Evolutionary conservation across 768 basidiomycete species (phyloP), one percentile per base, ranked within the genome.

Genomic region (Suillus plorans): DNA sequence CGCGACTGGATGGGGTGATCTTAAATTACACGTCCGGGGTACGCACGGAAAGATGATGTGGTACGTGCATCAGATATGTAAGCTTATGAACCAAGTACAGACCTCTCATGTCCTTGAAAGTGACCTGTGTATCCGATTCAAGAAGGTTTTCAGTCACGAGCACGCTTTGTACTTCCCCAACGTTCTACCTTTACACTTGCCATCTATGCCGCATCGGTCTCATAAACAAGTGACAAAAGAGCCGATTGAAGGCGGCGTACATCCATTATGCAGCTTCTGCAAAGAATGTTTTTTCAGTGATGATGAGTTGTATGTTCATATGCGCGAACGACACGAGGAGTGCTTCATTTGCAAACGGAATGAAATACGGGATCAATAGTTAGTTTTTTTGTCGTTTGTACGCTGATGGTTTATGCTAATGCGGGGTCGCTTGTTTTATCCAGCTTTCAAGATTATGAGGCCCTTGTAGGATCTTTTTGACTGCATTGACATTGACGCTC

Each of bases 91-190:
- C 34, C 44, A 22, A 13, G 8, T 18, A 20, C 14, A 3, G 16
- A 60, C 25, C 13, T 64, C 22, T 49, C 47, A 22, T 4, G 12
- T 22, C 13, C 47, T 45, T 45, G 22, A 39, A 64, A 95, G 94
- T 70, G 93, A 94, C 69, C 74, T 99, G 2, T 99, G 97, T 73
- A 88, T 95, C 63, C 84, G 88, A 60, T 84, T 84, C 75, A 96
- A 98, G 79, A 97, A 97, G 70, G 91, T 99, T 45, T 99, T 99
- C 74, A 82, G 93, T 2, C 96, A 99, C 76, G 97, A 99, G 75
- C 97, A 98, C 72, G 85, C 88, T 1, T 74, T 97, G 34, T 99
- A 97, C 73, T 81, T 88, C 2, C 82, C 85, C 7, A 78, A 83
- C 74, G 66, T 88, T 71, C 79, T 97, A 5, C 80, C 85, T 8